phyloP scores from a whole-genome alignment of 192 early-diverging fungal species.

The Umbelopsis isabellina region DNA sequence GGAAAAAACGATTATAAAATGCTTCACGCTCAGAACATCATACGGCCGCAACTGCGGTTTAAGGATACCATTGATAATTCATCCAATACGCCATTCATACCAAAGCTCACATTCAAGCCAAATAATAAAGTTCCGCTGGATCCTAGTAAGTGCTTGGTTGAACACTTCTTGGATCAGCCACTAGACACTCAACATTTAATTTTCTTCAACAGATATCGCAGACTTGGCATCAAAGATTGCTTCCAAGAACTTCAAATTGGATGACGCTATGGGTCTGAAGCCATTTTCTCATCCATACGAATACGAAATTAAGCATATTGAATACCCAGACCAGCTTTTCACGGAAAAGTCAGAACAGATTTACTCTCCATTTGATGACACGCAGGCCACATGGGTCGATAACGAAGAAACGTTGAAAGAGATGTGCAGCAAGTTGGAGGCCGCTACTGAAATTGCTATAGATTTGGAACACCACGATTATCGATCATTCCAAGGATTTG shows the following conservation, averaged over 20 bases:
- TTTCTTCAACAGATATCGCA: not conserved
- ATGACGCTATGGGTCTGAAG: slow-evolving; percentile 10
- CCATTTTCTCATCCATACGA: slow-evolving; percentile 85
- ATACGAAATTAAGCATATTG: slow-evolving; percentile 82
- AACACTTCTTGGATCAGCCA: not conserved
- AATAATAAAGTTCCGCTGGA: slow-evolving; percentile 81
- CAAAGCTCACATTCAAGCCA: slow-evolving; percentile 82
- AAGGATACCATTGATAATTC: slow-evolving; percentile 90
- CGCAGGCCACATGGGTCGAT: slow-evolving; percentile 84
- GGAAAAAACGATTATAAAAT: slow-evolving; percentile 54
- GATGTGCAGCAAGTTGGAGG: slow-evolving; percentile 68
- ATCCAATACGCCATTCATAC: slow-evolving; percentile 68
- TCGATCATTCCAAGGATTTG: slow-evolving; percentile 94
- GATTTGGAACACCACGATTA: slow-evolving; percentile 98
- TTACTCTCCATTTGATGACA: slow-evolving; percentile 65
- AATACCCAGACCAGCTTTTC: slow-evolving; percentile 78
- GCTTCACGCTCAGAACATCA: slow-evolving; percentile 72
- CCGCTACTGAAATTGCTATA: slow-evolving; percentile 79
- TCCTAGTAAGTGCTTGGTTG: slow-evolving; percentile 49
- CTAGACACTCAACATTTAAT: not conserved
- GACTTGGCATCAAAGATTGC: not conserved
- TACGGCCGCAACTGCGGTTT: slow-evolving; percentile 88
- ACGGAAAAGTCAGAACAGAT: slow-evolving; percentile 48
- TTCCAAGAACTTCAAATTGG: not conserved
- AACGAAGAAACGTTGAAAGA: slow-evolving; percentile 64